Percentiles rank a stretch among this genome's conserved stretches.
These are phyloP conservation scores for Hypoxylon fuscum DNA, from an alignment of 495 filamentous ascomycete species.

Conservation along the genomic window DNA sequence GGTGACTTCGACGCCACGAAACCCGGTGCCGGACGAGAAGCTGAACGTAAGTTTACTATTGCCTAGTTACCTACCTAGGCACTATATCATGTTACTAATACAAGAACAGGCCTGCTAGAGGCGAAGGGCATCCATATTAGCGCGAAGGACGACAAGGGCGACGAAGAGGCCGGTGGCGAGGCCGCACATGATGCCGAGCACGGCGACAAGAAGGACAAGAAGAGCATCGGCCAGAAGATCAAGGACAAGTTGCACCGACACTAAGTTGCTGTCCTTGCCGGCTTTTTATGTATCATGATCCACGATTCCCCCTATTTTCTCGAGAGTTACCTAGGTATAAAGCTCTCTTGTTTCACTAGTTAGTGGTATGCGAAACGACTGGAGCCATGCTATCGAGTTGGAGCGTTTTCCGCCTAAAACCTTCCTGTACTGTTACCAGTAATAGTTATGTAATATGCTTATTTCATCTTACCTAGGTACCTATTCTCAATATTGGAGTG, in stretches of 20 bases:
- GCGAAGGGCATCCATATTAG: slow-evolving; percentile 49
- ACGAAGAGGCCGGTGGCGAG: slow-evolving; percentile 46
- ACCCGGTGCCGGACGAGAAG: slow-evolving; percentile 70
- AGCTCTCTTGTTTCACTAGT: slow-evolving; percentile 1
- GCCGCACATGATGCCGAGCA: slow-evolving; percentile 41
- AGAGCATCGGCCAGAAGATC: slow-evolving; percentile 44
- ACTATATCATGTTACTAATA: slow-evolving; percentile 1
- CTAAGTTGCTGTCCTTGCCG: slow-evolving; percentile 1
- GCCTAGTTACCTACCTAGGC: not conserved
- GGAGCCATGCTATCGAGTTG: too few species aligned
- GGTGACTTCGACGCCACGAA: slow-evolving; percentile 67
- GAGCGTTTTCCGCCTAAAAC: too few species aligned
- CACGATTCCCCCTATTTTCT: not conserved
- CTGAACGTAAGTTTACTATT: slow-evolving; percentile 63
- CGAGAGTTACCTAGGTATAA: slow-evolving; percentile 2
- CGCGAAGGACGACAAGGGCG: not conserved
- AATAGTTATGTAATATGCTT: too few species aligned
- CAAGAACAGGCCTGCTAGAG: slow-evolving; percentile 51
- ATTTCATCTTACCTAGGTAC: too few species aligned
- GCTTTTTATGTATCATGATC: slow-evolving; percentile 4
- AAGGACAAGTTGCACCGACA: slow-evolving; percentile 47
- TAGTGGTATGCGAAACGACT: too few species aligned
- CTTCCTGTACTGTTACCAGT: too few species aligned
- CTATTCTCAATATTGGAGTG: too few species aligned
- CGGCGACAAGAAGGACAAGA: slow-evolving; percentile 42